phyloP scores from a whole-genome alignment of 805 yeast genomes.

The Saccharomycodes ludwigii region DNA sequence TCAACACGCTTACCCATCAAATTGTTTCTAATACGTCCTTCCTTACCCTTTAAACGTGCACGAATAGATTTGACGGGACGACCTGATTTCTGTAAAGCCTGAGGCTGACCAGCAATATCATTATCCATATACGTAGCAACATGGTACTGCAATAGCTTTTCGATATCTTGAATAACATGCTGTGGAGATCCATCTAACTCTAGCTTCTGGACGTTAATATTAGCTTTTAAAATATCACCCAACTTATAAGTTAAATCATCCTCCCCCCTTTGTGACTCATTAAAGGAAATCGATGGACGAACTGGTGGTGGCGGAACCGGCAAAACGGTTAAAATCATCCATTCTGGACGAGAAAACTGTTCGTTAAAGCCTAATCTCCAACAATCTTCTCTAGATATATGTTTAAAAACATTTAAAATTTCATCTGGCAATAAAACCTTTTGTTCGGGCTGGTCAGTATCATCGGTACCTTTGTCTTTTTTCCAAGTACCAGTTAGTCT shows the following conservation, averaged over 20 bases:
- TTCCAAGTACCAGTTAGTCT: constrained; percentile 99
- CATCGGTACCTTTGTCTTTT: constrained; percentile 61
- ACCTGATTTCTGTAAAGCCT: constrained; percentile 96
- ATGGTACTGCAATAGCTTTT: constrained; percentile 88
- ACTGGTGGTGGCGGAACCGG: constrained; percentile 99
- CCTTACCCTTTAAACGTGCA: constrained; percentile 99
- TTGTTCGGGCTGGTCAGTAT: constrained; percentile 85
- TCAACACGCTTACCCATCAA: constrained; percentile 99
- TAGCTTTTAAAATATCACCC: constrained; percentile 94
- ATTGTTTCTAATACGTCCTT: constrained; percentile 97
- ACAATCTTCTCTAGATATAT: constrained; percentile 77
- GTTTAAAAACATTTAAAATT: constrained; percentile 82
- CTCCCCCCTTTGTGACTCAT: constrained; percentile 96
- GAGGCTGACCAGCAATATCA: constrained; percentile 99
- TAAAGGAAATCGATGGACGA: constrained; percentile 95
- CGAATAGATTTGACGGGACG: constrained; percentile 97
- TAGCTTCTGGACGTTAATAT: constrained; percentile 90
- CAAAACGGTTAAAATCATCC: constrained; percentile 93
- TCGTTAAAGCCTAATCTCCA: constrained; percentile 77
- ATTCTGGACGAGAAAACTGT: constrained; percentile 96
- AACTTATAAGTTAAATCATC: constrained; percentile 97
- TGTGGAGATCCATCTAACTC: constrained; percentile 99
- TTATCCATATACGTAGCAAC: constrained; percentile 99
- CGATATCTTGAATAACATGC: constrained; percentile 94
- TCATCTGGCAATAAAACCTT: constrained; percentile 81